A percentile compares a stretch with the other conserved stretches of the same genome.
phyloP scores from a whole-genome alignment of 2,329 filamentous ascomycete species.

The Aspergillus ibericus region DNA sequence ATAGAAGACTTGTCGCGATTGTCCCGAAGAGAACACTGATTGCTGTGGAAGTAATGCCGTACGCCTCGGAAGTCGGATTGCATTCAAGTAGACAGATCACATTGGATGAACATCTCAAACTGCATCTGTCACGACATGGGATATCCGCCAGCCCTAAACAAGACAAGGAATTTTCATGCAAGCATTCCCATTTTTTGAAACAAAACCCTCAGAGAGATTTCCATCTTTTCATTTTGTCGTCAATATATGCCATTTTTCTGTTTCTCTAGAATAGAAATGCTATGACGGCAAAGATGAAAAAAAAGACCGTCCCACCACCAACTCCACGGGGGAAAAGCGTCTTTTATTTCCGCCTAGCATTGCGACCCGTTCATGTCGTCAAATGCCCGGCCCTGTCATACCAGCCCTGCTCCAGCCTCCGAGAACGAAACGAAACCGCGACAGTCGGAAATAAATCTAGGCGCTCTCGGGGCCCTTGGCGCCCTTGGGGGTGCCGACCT shows the following conservation, averaged over 20 bases:
- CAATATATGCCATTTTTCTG: constrained; percentile 20
- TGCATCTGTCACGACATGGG: constrained; percentile 38
- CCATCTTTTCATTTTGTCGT: constrained; percentile 28
- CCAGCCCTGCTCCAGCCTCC: constrained; percentile 41
- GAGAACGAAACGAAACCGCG: constrained; percentile 36
- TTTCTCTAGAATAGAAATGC: constrained; percentile 30
- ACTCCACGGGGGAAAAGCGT: constrained; percentile 34
- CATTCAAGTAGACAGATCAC: constrained; percentile 34
- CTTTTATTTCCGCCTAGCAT: constrained; percentile 35
- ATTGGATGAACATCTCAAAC: constrained; percentile 34
- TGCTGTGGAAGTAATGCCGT: constrained; percentile 3
- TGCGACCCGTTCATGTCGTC: constrained; percentile 33
- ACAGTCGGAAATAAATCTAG: constrained; percentile 40
- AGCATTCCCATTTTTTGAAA: constrained; percentile 33
- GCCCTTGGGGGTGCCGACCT: constrained; percentile 81
- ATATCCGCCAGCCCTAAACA: constrained; percentile 43
- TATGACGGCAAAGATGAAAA: constrained; percentile 31
- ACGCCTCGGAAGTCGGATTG: constrained; percentile 9
- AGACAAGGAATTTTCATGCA: constrained; percentile 41
- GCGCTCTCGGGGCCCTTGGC: constrained; percentile 64
- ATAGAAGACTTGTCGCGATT: constrained; percentile 1
- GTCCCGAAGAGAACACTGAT: not conserved
- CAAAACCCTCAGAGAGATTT: constrained; percentile 31
- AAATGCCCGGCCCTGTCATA: constrained; percentile 40
- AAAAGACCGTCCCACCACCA: constrained; percentile 36